Conservation (phyloP, 495 filamentous ascomycete species). For the Chaetomium fimeti region DNA sequence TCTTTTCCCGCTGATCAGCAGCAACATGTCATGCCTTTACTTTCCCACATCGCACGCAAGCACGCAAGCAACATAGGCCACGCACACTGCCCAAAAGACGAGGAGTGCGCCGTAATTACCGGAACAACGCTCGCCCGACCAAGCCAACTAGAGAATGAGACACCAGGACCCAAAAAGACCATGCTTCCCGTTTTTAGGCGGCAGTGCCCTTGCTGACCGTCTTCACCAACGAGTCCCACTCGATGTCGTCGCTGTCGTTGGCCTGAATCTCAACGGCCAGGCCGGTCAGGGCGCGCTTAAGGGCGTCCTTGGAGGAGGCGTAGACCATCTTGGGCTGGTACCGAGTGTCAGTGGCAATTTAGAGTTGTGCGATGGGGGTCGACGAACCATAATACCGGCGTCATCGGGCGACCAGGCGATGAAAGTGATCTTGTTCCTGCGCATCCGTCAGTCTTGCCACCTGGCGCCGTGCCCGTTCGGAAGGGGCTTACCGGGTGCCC, state of each 20-base stretch:
- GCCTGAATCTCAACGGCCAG: slow-evolving; percentile 83
- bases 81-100: not conserved
- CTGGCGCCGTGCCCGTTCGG: not conserved
- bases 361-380: not conserved
- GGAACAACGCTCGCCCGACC: slow-evolving; percentile 15
- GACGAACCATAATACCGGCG: slow-evolving; percentile 73
- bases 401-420: slow-evolving; percentile 90
- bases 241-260: slow-evolving; percentile 87
- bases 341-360: slow-evolving; percentile 2
- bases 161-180: not conserved
- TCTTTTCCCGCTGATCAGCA: not conserved
- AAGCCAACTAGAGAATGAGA: slow-evolving; percentile 4
- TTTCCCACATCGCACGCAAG: not conserved
- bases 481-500: slow-evolving; percentile 65
- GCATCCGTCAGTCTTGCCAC: slow-evolving; percentile 22
- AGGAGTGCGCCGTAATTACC: slow-evolving; percentile 11
- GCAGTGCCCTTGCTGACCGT: slow-evolving; percentile 74
- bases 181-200: slow-evolving; percentile 26
- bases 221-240: slow-evolving; percentile 73
- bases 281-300: slow-evolving; percentile 84
- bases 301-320: slow-evolving; percentile 87
- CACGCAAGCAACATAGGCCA: slow-evolving; percentile 2
- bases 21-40: slow-evolving; percentile 7
- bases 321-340: slow-evolving; percentile 88
- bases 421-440: slow-evolving; percentile 93